phyloP scores from a whole-genome alignment of 2,329 filamentous ascomycete species.

The Passalora sequoiae region DNA sequence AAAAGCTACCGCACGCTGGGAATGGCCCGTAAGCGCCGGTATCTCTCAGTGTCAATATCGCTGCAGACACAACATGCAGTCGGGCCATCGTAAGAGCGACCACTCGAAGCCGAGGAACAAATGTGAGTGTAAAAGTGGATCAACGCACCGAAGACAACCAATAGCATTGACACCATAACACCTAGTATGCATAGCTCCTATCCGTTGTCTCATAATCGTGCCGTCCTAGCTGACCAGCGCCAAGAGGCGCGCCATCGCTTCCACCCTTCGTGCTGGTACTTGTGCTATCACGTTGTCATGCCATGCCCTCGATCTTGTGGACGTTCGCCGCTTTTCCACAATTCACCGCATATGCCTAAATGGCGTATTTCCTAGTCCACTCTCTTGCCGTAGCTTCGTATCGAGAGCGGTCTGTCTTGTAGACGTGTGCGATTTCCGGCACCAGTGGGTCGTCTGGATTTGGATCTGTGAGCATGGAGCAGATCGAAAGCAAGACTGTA shows the following conservation, averaged over 20 bases:
- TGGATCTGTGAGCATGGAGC: constrained; percentile 98
- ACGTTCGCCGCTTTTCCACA: background rate
- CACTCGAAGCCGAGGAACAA: too few relatives aligned
- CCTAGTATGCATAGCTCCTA: background rate
- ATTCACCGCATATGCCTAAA: constrained; percentile 50
- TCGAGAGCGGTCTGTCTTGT: constrained; percentile 95
- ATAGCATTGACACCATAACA: background rate
- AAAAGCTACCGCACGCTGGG: too few relatives aligned
- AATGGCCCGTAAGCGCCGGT: too few relatives aligned
- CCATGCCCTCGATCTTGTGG: constrained; percentile 1
- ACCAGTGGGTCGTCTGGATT: constrained; percentile 99
- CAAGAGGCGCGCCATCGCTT: too few relatives aligned
- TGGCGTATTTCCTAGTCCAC: constrained; percentile 99
- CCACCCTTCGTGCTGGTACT: background rate
- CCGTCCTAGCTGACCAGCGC: background rate
- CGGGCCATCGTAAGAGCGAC: too few relatives aligned
- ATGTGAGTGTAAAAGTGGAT: too few relatives aligned
- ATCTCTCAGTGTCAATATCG: too few relatives aligned
- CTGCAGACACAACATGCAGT: too few relatives aligned
- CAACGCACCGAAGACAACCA: too few relatives aligned
- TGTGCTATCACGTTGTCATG: background rate
- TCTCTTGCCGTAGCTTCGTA: constrained; percentile 96
- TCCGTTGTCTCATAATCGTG: background rate
- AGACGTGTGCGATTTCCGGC: constrained; percentile 97
- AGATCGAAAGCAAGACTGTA: constrained; percentile 92